phyloP scores from a whole-genome alignment of 2,329 filamentous ascomycete genomes.

The Hysterium pulicare region DNA sequence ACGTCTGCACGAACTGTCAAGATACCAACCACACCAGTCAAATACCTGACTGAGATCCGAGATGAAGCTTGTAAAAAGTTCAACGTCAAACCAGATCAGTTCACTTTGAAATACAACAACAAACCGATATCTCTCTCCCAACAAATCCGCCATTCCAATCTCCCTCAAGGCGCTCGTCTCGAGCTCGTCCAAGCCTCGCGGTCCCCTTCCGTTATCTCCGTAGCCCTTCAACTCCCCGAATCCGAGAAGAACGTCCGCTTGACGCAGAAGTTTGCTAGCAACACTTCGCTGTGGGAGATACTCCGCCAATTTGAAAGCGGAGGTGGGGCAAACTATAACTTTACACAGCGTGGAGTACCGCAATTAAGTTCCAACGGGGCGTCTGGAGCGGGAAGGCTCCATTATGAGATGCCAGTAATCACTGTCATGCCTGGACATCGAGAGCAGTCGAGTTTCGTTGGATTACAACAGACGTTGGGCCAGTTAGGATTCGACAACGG shows the following conservation, averaged over 20 bases:
- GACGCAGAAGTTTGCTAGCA: slow-evolving; percentile 81
- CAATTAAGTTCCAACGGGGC: slow-evolving; percentile 52
- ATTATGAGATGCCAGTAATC: slow-evolving; percentile 83
- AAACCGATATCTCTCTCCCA: slow-evolving; percentile 82
- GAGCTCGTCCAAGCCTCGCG: slow-evolving; percentile 86
- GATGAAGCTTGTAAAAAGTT: slow-evolving; percentile 85
- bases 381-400: slow-evolving; percentile 67
- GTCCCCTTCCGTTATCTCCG: slow-evolving; percentile 78
- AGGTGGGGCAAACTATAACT: slow-evolving; percentile 55
- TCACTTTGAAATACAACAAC: slow-evolving; percentile 82
- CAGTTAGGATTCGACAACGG: slow-evolving; percentile 86
- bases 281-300: slow-evolving; percentile 84
- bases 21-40: slow-evolving; percentile 79
- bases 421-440: slow-evolving; percentile 70
- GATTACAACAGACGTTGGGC: slow-evolving; percentile 83
- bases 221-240: slow-evolving; percentile 81
- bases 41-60: slow-evolving; percentile 78
- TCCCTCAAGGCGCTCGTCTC: slow-evolving; percentile 82
- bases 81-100: slow-evolving; percentile 67
- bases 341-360: slow-evolving; percentile 79
- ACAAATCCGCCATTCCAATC: slow-evolving; percentile 77
- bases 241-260: slow-evolving; percentile 70
- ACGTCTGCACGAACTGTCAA: slow-evolving; percentile 71
- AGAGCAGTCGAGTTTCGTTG: slow-evolving; percentile 71
- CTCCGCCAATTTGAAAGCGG: slow-evolving; percentile 81